These are phyloP conservation scores for Plicaturopsis crispa DNA, from an alignment of 768 basidiomycete genomes.

Conservation along the genomic window DNA sequence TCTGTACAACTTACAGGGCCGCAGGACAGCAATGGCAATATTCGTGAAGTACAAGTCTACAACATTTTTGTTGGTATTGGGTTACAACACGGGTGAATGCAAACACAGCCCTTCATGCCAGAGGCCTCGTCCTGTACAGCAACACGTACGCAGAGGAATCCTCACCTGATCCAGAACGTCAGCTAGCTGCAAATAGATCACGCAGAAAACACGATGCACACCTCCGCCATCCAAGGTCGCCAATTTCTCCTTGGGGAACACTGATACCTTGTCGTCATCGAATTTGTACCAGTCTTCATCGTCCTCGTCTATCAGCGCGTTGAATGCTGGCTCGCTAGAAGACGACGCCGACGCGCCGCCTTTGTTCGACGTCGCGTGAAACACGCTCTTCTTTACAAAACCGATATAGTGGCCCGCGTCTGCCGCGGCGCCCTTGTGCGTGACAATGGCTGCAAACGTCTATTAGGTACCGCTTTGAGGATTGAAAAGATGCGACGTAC, in stretches of 20 bases:
- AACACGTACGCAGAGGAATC: constrained; percentile 88
- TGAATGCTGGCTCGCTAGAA: constrained; percentile 11
- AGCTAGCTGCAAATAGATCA: background rate
- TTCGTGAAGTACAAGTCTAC: no score
- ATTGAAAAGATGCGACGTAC: constrained; percentile 34
- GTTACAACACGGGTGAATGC: no score
- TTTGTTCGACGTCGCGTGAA: constrained; percentile 35
- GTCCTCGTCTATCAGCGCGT: constrained; percentile 32
- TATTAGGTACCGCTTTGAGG: constrained; percentile 3
- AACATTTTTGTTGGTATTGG: no score
- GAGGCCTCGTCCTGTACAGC: constrained; percentile 63
- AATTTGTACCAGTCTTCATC: constrained; percentile 94
- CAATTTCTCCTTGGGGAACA: constrained; percentile 82
- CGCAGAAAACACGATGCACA: constrained; percentile 8
- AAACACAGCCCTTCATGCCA: no score
- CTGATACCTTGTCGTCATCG: constrained; percentile 89
- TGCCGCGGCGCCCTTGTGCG: constrained; percentile 93
- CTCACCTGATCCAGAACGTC: constrained; percentile 51
- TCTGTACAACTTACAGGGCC: no score
- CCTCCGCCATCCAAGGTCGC: constrained; percentile 84
- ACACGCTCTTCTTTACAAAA: constrained; percentile 74
- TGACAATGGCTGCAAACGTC: constrained; percentile 68
- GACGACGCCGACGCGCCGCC: constrained; percentile 5
- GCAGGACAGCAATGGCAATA: no score
- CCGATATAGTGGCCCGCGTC: constrained; percentile 96